Conservation (phyloP, 2,329 filamentous ascomycete genomes). For the Cephalotrichum gorgonifer region DNA sequence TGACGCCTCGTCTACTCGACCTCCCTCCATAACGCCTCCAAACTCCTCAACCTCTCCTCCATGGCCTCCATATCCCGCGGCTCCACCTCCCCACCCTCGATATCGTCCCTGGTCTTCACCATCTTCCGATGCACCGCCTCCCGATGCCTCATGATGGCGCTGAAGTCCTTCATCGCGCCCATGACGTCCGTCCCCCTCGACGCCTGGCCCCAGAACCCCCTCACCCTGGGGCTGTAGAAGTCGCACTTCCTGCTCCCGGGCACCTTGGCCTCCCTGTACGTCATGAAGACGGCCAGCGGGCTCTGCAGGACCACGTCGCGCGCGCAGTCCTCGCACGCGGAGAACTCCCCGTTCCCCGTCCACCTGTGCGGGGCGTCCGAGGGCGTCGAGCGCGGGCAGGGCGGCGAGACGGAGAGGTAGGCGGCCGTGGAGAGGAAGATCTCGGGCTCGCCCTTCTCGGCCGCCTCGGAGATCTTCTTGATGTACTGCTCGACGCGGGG, state of each 20-base stretch:
- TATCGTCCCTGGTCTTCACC: not conserved
- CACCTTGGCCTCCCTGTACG: constrained; percentile 3
- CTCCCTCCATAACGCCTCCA: constrained; percentile 3
- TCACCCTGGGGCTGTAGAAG: constrained; percentile 2
- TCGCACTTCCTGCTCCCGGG: not conserved
- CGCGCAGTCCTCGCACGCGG: constrained; percentile 3
- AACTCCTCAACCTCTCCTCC: not conserved
- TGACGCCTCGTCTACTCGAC: not conserved
- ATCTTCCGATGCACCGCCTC: constrained; percentile 4
- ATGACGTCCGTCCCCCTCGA: not conserved
- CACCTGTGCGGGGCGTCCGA: not conserved
- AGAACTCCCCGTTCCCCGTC: constrained; percentile 5
- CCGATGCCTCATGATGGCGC: constrained; percentile 3
- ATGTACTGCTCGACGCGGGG: constrained; percentile 4
- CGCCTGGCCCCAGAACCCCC: constrained; percentile 3
- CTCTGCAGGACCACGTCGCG: constrained; percentile 2
- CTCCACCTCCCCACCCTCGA: not conserved
- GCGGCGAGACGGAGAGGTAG: constrained; percentile 2
- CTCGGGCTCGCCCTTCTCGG: constrained; percentile 2
- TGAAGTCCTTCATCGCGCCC: constrained; percentile 1
- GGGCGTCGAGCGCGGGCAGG: not conserved
- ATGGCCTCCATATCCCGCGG: not conserved
- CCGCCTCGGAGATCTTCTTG: constrained; percentile 5
- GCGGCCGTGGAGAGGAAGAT: constrained; percentile 4
- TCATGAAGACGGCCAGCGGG: constrained; percentile 4